These are phyloP conservation scores for Chara braunii DNA, from an alignment of 139 green algal species.

Conservation along the genomic window DNA sequence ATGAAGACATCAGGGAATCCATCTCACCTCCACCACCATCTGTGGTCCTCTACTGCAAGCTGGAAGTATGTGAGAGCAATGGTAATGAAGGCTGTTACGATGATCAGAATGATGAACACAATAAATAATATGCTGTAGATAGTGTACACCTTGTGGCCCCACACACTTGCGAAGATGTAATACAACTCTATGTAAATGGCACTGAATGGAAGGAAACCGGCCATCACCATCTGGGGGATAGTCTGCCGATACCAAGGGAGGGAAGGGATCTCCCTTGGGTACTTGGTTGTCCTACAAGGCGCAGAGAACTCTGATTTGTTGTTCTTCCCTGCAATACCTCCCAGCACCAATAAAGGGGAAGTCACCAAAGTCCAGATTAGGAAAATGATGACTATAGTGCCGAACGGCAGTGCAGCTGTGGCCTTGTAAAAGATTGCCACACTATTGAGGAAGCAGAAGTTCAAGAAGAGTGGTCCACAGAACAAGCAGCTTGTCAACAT, in stretches of 20 bases:
- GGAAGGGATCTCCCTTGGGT: constrained; percentile 50
- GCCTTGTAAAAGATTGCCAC: constrained; percentile 60
- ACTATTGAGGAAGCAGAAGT: constrained; percentile 71
- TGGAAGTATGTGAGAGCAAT: constrained; percentile 62
- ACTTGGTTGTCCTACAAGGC: constrained; percentile 54
- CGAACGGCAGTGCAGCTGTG: constrained; percentile 74
- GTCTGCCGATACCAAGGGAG: constrained; percentile 53
- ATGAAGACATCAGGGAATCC: too few species aligned
- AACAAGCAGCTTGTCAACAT: constrained; percentile 63
- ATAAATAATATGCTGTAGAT: constrained; percentile 63
- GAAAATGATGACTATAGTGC: constrained; percentile 78
- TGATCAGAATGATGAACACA: constrained; percentile 59
- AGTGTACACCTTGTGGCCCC: constrained; percentile 68
- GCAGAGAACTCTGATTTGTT: constrained; percentile 37
- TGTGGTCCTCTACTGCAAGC: constrained; percentile 53
- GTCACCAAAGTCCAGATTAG: constrained; percentile 71
- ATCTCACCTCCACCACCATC: constrained; percentile 53
- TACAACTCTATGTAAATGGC: constrained; percentile 71
- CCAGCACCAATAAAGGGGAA: constrained; percentile 47
- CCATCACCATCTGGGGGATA: constrained; percentile 54
- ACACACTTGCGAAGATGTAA: constrained; percentile 67
- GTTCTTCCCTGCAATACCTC: constrained; percentile 49
- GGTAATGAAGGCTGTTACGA: constrained; percentile 59
- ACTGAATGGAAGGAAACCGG: constrained; percentile 64
- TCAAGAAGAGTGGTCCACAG: constrained; percentile 66